phyloP scores from a whole-genome alignment of 2,329 filamentous ascomycete genomes.

The Curvularia hawaiiensis region DNA sequence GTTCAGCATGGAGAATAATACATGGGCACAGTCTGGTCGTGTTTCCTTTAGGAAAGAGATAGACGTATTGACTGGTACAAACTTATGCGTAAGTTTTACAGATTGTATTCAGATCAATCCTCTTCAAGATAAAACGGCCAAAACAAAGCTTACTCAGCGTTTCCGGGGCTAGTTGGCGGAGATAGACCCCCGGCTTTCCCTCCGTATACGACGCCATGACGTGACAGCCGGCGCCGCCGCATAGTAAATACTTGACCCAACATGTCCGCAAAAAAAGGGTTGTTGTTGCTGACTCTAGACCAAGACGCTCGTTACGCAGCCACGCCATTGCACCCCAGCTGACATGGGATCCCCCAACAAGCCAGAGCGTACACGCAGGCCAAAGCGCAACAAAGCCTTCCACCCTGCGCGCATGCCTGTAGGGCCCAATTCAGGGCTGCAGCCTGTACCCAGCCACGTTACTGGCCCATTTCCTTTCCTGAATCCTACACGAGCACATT shows the following conservation, averaged over 20 bases:
- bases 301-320: not conserved
- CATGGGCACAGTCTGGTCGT: not conserved
- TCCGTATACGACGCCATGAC: constrained; percentile 2
- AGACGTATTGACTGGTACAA: too few species aligned
- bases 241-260: not conserved
- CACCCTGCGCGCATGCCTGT: constrained; percentile 34
- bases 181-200: not conserved
- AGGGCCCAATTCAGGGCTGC: constrained; percentile 23
- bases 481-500: constrained; percentile 53
- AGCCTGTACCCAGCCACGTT: constrained; percentile 29
- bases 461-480: constrained; percentile 54
- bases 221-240: not conserved
- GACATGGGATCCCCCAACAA: not conserved
- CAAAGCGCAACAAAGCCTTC: constrained; percentile 38
- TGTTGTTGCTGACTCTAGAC: not conserved
- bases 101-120: too few species aligned
- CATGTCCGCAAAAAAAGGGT: not conserved
- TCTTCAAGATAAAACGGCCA: not conserved
- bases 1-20: not conserved
- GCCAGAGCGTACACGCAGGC: not conserved
- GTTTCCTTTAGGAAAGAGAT: not conserved
- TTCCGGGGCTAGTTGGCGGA: not conserved
- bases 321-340: not conserved
- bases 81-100: too few species aligned
- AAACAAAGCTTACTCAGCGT: constrained; percentile 4